A percentile compares a stretch with the other conserved stretches of the same genome.
Conservation (phyloP, 345 rosid species). For the Durio zibethinus region DNA sequence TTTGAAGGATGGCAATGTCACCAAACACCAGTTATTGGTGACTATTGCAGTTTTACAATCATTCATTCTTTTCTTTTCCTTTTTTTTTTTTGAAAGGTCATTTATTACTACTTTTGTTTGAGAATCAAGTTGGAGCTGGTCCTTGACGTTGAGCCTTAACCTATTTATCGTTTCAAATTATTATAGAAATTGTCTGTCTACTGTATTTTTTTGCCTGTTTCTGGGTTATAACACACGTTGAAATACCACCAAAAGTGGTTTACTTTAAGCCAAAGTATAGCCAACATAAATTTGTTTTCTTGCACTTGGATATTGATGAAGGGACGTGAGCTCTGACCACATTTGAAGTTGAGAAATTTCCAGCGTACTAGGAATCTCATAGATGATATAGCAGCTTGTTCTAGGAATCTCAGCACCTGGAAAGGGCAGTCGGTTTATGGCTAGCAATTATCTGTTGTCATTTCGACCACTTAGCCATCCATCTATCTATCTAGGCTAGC, state of each 20-base stretch:
- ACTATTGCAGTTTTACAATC: background rate
- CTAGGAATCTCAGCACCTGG: no score
- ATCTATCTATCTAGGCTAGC: no score
- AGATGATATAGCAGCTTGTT: background rate
- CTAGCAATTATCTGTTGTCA: no score
- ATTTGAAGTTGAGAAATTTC: background rate
- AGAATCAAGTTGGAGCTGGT: constrained; percentile 3
- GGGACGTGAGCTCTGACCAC: background rate
- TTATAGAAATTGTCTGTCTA: background rate
- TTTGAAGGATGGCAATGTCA: background rate
- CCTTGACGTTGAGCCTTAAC: background rate
- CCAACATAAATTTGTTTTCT: background rate
- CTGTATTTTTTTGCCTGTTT: background rate
- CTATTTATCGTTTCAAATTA: background rate
- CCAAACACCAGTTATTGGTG: background rate
- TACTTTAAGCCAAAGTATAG: background rate
- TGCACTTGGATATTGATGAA: background rate
- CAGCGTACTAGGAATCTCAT: background rate
- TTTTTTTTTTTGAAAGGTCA: background rate
- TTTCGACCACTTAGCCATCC: no score
- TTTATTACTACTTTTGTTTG: background rate
- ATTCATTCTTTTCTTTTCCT: background rate
- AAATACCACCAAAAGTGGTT: background rate
- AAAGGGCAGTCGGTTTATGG: no score
- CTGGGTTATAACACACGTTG: background rate